These are phyloP conservation scores for Coffea canephora DNA, from an alignment of 257 asterid genomes.

Conservation along the genomic window DNA sequence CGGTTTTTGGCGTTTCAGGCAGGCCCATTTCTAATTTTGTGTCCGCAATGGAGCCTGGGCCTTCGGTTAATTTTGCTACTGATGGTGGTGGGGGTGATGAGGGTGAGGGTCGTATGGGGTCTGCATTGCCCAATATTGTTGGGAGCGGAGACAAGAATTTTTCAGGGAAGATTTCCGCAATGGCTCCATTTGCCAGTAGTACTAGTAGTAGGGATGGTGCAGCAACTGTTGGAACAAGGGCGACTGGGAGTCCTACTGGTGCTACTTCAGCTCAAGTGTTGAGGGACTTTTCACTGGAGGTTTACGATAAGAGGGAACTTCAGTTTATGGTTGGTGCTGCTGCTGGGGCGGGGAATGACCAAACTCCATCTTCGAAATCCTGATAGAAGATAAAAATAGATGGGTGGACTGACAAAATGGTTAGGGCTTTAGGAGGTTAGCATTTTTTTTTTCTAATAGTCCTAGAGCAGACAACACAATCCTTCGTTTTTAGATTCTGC, in stretches of 20 bases:
- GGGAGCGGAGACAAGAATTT: conserved; percentile 18
- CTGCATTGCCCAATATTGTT: conserved; percentile 13
- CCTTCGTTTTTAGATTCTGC: neutral
- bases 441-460: neutral
- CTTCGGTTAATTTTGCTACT: conserved; percentile 16
- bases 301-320: conserved; percentile 67
- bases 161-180: conserved; percentile 24
- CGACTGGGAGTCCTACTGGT: conserved; percentile 11
- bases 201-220: conserved; percentile 13
- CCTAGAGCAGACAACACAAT: neutral
- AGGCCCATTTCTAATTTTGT: conserved; percentile 48
- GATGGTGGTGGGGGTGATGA: conserved; percentile 14
- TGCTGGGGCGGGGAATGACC: conserved; percentile 27
- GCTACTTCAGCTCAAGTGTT: conserved; percentile 38
- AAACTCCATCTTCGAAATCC: conserved; percentile 46
- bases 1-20: conserved; percentile 48
- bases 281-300: conserved; percentile 59
- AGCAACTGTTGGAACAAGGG: conserved; percentile 15
- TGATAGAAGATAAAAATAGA: neutral
- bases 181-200: conserved; percentile 37
- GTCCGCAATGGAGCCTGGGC: conserved; percentile 30
- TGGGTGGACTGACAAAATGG: neutral
- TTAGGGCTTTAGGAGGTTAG: conserved; percentile 2
- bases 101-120: neutral
- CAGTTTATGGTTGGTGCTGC: conserved; percentile 62